Conservation (phyloP, 441 rosid species). For the Monsonia emarginata region DNA sequence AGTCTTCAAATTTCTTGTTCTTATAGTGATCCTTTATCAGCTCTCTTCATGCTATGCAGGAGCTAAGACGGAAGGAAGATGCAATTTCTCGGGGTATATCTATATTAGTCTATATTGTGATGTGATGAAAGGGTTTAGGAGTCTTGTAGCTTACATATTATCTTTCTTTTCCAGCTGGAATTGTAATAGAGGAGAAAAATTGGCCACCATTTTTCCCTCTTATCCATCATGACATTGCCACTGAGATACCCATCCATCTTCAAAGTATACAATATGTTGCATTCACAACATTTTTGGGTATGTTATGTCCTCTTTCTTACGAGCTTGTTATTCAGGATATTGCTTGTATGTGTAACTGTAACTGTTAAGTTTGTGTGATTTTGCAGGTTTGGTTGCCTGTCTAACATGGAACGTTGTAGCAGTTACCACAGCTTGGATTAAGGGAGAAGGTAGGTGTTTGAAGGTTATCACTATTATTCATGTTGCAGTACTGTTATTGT, state of each 20-base stretch:
- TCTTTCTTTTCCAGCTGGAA: constrained; percentile 50
- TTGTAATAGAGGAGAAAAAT: constrained; percentile 83
- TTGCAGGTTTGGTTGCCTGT: constrained; percentile 62
- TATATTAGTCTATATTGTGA: constrained; percentile 1
- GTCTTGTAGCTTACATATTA: neutral
- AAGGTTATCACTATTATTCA: constrained; percentile 9
- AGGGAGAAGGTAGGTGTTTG: constrained; percentile 64
- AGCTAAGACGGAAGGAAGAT: constrained; percentile 77
- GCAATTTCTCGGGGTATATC: constrained; percentile 54
- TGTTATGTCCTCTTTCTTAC: constrained; percentile 17
- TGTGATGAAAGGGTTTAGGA: neutral
- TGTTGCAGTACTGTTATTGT: constrained; percentile 1
- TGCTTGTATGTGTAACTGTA: constrained; percentile 4
- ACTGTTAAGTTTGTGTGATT: constrained; percentile 10
- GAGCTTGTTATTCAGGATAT: neutral
- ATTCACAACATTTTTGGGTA: constrained; percentile 85
- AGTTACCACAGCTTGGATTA: constrained; percentile 77
- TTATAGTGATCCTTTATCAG: constrained; percentile 5
- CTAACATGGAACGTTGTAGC: constrained; percentile 90
- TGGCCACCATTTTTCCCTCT: constrained; percentile 90
- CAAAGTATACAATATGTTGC: constrained; percentile 85
- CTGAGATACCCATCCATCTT: constrained; percentile 88
- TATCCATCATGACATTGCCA: constrained; percentile 86
- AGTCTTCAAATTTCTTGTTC: constrained; percentile 6
- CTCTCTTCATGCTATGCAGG: constrained; percentile 39